Evolutionary conservation across 2,329 filamentous ascomycete species (phyloP), one percentile per base, ranked within the genome.

Genomic region (Nemania abortiva): DNA sequence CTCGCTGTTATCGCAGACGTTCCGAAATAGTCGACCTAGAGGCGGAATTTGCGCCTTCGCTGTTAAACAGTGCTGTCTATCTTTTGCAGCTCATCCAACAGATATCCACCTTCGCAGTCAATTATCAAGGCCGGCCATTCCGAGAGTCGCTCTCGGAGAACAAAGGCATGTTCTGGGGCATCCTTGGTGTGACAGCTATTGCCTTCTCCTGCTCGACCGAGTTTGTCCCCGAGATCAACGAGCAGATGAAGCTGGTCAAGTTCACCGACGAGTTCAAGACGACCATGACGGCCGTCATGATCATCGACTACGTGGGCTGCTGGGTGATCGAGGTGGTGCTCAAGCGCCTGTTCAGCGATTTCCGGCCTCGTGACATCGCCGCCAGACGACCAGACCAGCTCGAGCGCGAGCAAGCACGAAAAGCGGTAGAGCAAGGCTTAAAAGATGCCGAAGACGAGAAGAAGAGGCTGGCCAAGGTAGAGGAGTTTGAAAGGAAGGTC

Each of bases 121-220:
- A 99, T 86, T 99, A 99, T 85, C 96, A 99, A 82, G 96, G 96
- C 68, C 92, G 96, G 10, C 96, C 96, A 13, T 99, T 99, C 91
- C 93, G 96, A 69, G 96, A 99, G 83, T 92, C 92, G 24, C 94
- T 99, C 73, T 91, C 92, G 5, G 96, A 98, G 84, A 99, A 99
- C 86, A 92, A 90, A 81, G 94, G 93, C 80, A 99, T 99, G 96
- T 99, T 96, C 85, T 99, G 92, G 86, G 96, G 96, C 68, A 94
- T 99, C 65, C 84, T 99, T 49, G 92, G 92, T 72, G 95, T 98
- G 18, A 93, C 94, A 0, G 94, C 86, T 50, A 92, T 99, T 34
- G 95, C 96, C 6, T 98, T 99, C 81, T 91, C 92, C 55, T 98
- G 95, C 83, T 95, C 95, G 6, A 97, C 95, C 1, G 96, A 99